These are phyloP conservation scores for Candida easanensis DNA, from an alignment of 805 yeast species.

Conservation along the genomic window DNA sequence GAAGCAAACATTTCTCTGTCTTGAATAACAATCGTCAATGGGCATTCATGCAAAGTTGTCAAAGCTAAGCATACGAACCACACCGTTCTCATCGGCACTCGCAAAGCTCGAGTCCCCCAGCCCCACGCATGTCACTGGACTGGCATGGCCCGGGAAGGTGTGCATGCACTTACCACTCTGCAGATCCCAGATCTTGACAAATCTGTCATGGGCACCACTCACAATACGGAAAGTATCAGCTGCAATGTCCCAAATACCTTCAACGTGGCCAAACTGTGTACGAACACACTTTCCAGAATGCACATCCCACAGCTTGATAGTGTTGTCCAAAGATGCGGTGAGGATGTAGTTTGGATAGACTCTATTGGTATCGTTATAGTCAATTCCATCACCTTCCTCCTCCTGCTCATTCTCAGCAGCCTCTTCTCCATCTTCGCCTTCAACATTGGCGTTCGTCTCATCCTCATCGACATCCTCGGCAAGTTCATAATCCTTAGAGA, in stretches of 20 bases:
- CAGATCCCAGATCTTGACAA: slow-evolving; percentile 91
- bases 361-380: slow-evolving; percentile 26
- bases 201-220: slow-evolving; percentile 90
- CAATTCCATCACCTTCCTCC: slow-evolving; percentile 27
- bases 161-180: slow-evolving; percentile 94
- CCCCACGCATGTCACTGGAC: slow-evolving; percentile 70
- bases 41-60: slow-evolving; percentile 37
- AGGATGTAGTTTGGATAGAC: slow-evolving; percentile 77
- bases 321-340: slow-evolving; percentile 87
- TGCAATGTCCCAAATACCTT: slow-evolving; percentile 96
- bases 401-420: slow-evolving; percentile 20
- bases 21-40: too few relatives aligned
- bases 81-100: slow-evolving; percentile 87
- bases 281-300: slow-evolving; percentile 82
- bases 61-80: slow-evolving; percentile 80
- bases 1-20: too few relatives aligned
- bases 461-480: slow-evolving; percentile 37
- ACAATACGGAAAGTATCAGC: slow-evolving; percentile 94
- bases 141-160: slow-evolving; percentile 73
- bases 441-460: slow-evolving; percentile 9
- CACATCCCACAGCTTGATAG: slow-evolving; percentile 91
- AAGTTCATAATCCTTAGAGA: slow-evolving; percentile 58
- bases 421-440: slow-evolving; percentile 13
- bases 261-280: slow-evolving; percentile 96
- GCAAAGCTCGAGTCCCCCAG: slow-evolving; percentile 87